Evolutionary conservation across 352 stramenopile species (phyloP).

Genomic region (Globisporangium nunn): DNA sequence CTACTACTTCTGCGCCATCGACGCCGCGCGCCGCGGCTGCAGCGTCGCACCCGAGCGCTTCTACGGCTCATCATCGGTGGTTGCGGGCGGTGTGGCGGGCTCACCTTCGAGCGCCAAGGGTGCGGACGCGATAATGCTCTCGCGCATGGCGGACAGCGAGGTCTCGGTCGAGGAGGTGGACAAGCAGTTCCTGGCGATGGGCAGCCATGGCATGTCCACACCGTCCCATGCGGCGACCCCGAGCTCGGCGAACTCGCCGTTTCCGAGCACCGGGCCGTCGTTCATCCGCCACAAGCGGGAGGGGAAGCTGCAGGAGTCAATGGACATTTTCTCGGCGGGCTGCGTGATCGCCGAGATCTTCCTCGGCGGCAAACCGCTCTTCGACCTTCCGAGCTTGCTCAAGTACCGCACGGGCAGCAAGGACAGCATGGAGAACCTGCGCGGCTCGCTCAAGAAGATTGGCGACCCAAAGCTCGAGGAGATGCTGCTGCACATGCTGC

Average conservation of each 20-base stretch:
- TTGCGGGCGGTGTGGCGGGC: conserved; percentile 5
- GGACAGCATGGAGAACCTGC: conserved; percentile 60
- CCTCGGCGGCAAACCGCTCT: conserved; percentile 91
- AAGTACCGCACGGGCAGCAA: conserved; percentile 81
- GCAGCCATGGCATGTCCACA: conserved; percentile 6
- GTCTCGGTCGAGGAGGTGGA: conserved; percentile 65
- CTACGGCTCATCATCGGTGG: conserved; percentile 30
- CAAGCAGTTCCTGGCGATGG: conserved; percentile 65
- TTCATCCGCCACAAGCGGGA: conserved; percentile 36
- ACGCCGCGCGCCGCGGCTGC: conserved; percentile 86
- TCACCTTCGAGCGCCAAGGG: conserved; percentile 25
- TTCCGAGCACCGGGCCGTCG: conserved; percentile 8
- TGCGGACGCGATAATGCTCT: conserved; percentile 60
- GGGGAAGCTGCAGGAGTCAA: conserved; percentile 76
- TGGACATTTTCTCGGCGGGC: conserved; percentile 98
- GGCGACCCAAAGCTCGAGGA: conserved; percentile 86
- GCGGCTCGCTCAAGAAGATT: conserved; percentile 89
- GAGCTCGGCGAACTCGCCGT: conserved; percentile 11
- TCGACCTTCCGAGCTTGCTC: conserved; percentile 91
- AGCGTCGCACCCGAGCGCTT: conserved; percentile 93
- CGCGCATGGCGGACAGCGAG: conserved; percentile 65
- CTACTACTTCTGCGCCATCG: conserved; percentile 90
- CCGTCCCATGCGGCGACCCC: conserved; percentile 22
- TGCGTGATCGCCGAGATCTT: conserved; percentile 97
- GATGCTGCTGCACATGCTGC: conserved; percentile 91